These are phyloP conservation scores for Xerocomus potaroensis DNA, from an alignment of 768 basidiomycete genomes.

Conservation along the genomic window DNA sequence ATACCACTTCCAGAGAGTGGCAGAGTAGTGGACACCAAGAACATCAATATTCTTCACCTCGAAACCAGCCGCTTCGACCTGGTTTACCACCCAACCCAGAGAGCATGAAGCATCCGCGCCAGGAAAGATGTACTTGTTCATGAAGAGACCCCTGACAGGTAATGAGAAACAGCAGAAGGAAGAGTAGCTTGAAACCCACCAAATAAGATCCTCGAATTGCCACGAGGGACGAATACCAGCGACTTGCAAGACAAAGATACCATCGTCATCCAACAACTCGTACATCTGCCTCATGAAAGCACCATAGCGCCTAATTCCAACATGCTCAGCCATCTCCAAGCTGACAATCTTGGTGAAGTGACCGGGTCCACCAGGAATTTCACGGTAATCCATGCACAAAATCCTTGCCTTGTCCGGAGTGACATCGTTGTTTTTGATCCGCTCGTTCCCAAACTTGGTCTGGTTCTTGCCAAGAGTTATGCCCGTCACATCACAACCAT, in stretches of 20 bases:
- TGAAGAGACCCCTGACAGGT: constrained; percentile 75
- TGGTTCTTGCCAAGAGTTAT: constrained; percentile 91
- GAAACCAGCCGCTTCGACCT: constrained; percentile 89
- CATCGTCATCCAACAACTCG: constrained; percentile 90
- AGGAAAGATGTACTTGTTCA: constrained; percentile 99
- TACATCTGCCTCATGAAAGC: constrained; percentile 90
- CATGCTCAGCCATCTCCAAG: constrained; percentile 99
- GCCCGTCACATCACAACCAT: constrained; percentile 92
- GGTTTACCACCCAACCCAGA: constrained; percentile 87
- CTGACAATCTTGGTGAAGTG: constrained; percentile 92
- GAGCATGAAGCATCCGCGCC: constrained; percentile 97
- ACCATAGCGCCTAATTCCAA: constrained; percentile 89
- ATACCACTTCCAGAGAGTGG: no score
- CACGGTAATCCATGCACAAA: constrained; percentile 89
- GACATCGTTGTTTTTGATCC: constrained; percentile 78
- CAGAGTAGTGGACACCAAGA: no score
- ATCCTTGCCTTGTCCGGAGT: constrained; percentile 76
- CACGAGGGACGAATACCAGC: constrained; percentile 92
- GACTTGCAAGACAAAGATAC: constrained; percentile 94
- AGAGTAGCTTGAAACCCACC: constrained; percentile 41
- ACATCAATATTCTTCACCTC: no score
- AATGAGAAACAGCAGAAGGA: background rate
- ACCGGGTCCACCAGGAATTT: constrained; percentile 72
- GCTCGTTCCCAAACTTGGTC: constrained; percentile 85
- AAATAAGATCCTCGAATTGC: constrained; percentile 98